Evolutionary conservation across 139 green algal genomes (phyloP), one percentile per base, ranked within the genome.

Genomic region (Micractinium conductrix): DNA sequence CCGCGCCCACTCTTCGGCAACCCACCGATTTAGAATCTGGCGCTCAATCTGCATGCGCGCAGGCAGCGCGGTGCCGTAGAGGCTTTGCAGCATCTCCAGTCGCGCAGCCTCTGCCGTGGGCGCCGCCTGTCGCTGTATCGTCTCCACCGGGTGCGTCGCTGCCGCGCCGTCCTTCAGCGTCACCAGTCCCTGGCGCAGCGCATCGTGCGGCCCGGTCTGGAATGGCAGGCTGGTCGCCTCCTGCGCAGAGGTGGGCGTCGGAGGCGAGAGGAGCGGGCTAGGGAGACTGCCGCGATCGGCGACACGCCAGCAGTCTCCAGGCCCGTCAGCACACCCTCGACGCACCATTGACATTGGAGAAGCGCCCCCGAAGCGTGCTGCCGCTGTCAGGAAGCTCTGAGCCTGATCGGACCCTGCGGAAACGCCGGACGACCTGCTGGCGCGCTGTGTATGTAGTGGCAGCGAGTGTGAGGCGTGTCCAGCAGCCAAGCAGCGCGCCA

Each of bases 31-130:
- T n/a, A 98, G 86, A 22, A 98, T 96, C 83, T 98, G 95, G 35
- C 79, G 73, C 85, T 98, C 95, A 35, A 98, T 96, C 43, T 91
- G 79, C 73, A 94, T 84, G 37, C 88, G 88, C 1, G 93, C 93
- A 12, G 94, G 93, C 40, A 96, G 85, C 7, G 92, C 93, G 6
- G 85, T 67, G 43, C 95, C 95, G 81, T 98, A 98, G 0, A 97
- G 68, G 38, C 96, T 89, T 2, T 88, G 81, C 78, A 97, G 83
- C 91, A 95, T 94, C 35, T 93, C 65, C 8, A 88, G 40, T 50
- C 89, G 86, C n/a, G 65, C 45, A 40, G 80, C 37, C 80, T 87
- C 83, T 43, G 76, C 78, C 9, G 55, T 35, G 16, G 30, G 16
- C 2, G 70, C 43, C 40, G 72, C 72, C 19, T 73, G 62, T 24